Base-by-base conservation (phyloP, 2,329 filamentous ascomycete species). In the Diplodia scrobiculata region DNA sequence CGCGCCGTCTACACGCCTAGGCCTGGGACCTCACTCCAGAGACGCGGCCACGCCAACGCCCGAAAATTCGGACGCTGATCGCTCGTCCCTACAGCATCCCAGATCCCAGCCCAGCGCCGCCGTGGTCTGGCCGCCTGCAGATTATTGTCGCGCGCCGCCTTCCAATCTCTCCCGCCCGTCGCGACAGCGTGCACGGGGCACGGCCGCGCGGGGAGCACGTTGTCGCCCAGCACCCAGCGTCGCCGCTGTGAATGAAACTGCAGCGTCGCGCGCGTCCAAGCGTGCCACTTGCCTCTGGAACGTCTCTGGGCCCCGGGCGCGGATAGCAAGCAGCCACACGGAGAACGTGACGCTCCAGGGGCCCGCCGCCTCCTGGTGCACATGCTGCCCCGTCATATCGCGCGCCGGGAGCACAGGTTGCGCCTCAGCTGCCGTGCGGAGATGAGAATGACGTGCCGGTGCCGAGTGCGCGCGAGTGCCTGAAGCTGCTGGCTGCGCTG, bases 11-110 rank as follows among this genome's bases (percentile, higher is more conserved):
- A 48, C 45, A 13, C 41, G 29, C 25, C 58, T 19, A 48, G 58
- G 19, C 41, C 58, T 60, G 25, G 19, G 21, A 21, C 54, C 55
- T 19, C 41, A 36, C 51, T 51, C 48, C n/a, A 32, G 19, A 41
- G 21, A 29, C 38, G 55, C 55, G 45, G 38, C 21, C 25, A 25
- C 55, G 71, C 66, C 74, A 73, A 55, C 71, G 70, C 67, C 72
- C 75, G 25, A 74, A 68, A 32, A 75, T 63, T 50, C 69, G 72
- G 47, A 75, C 66, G 60, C 60, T 53, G 60, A 60, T 60, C 55
- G 21, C 55, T 60, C 55, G 55, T 47, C 38, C 38, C 55, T 48
- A 73, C 70, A 58, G 54, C 54, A 58, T 45, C 55, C 55, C 45
- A 38, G 41, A 62, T 62, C 41, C 58, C 45, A 62, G 58, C 58